These are phyloP conservation scores for Neurospora sp. DNA, from an alignment of 495 filamentous ascomycete species.

Conservation along the genomic window DNA sequence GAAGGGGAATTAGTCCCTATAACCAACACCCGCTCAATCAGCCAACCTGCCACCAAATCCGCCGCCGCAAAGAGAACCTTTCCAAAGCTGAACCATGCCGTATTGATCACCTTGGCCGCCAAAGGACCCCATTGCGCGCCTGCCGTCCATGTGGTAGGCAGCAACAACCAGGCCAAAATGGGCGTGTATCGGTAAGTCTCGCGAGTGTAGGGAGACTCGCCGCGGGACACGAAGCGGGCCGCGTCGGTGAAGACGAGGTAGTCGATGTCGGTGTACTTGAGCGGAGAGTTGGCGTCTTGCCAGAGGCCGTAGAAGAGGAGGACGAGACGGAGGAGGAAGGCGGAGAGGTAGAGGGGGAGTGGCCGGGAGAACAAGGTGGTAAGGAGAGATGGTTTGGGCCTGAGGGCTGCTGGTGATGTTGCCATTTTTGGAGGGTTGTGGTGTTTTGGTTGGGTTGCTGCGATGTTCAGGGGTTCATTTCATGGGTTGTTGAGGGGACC, in stretches of 20 bases:
- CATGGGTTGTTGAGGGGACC: not conserved
- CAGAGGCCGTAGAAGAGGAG: slow-evolving; percentile 79
- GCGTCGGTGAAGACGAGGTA: slow-evolving; percentile 99
- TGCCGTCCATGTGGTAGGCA: slow-evolving; percentile 48
- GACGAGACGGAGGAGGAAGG: slow-evolving; percentile 54
- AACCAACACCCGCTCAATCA: slow-evolving; percentile 43
- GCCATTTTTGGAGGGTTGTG: not conserved
- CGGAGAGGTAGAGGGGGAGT: slow-evolving; percentile 52
- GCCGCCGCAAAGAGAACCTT: slow-evolving; percentile 78
- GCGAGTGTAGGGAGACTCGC: slow-evolving; percentile 64
- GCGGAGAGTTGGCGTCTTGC: slow-evolving; percentile 79
- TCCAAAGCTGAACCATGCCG: slow-evolving; percentile 67
- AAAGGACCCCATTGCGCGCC: slow-evolving; percentile 35
- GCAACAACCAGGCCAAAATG: slow-evolving; percentile 76
- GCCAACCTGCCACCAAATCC: slow-evolving; percentile 78
- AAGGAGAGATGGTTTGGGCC: slow-evolving; percentile 8
- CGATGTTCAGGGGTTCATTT: not conserved
- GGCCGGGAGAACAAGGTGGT: slow-evolving; percentile 29
- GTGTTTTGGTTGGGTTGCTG: not conserved
- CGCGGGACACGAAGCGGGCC: slow-evolving; percentile 57
- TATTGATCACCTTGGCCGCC: slow-evolving; percentile 17
- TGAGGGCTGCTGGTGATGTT: not conserved
- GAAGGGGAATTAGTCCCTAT: not conserved
- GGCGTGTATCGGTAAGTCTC: slow-evolving; percentile 98
- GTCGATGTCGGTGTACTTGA: slow-evolving; percentile 99